Percentiles rank a stretch among this genome's conserved stretches.
These are phyloP conservation scores for Sporobolomyces pararoseus DNA, from an alignment of 768 basidiomycete genomes.

Conservation along the genomic window DNA sequence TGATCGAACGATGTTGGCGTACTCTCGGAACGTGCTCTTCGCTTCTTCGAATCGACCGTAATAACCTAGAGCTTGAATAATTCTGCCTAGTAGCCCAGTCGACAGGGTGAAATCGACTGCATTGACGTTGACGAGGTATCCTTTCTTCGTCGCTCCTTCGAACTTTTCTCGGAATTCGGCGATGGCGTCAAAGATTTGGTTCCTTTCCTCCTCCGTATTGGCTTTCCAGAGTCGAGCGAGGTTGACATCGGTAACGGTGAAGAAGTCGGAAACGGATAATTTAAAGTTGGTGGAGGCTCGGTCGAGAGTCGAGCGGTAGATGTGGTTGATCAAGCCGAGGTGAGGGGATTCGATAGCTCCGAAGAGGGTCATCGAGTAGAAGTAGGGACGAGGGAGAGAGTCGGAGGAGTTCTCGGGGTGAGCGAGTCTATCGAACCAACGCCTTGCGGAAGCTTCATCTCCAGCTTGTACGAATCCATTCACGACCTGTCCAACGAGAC, in stretches of 20 bases:
- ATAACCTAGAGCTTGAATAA: conserved; percentile 7
- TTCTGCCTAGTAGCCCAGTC: conserved; percentile 27
- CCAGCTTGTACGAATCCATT: conserved; percentile 53
- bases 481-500: conserved; percentile 51
- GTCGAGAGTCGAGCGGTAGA: conserved; percentile 38
- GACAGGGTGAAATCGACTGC: conserved; percentile 13
- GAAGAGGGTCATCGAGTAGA: conserved; percentile 25
- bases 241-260: conserved; percentile 35
- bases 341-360: conserved; percentile 14
- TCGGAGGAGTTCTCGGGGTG: not conserved
- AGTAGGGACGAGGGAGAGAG: conserved; percentile 14
- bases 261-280: conserved; percentile 26
- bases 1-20: conserved; percentile 33
- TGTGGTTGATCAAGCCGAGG: conserved; percentile 21
- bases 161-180: conserved; percentile 31
- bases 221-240: conserved; percentile 16
- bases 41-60: conserved; percentile 7
- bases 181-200: conserved; percentile 8
- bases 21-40: conserved; percentile 7
- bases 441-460: conserved; percentile 59
- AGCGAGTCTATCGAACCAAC: conserved; percentile 55
- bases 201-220: not conserved
- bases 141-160: not conserved
- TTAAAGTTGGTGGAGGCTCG: conserved; percentile 4
- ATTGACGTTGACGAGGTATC: not conserved